Conservation (phyloP, 164 flowering plant species). For the Liriodendron chinense region DNA sequence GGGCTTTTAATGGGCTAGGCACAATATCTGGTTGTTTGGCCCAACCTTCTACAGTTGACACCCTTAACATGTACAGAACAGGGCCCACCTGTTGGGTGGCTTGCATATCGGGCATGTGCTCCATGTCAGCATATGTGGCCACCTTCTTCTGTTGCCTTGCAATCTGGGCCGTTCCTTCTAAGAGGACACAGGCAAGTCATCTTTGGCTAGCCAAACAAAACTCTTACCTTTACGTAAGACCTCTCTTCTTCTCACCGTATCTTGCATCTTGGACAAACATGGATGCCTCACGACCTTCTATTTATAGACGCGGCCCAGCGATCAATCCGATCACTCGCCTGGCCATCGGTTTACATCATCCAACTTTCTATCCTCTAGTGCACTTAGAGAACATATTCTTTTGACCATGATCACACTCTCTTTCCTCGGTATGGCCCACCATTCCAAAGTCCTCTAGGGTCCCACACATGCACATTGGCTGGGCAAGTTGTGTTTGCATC, state of each 20-base stretch:
- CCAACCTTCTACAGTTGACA: too few species aligned
- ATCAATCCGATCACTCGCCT: not conserved
- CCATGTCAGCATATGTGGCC: too few species aligned
- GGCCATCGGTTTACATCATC: too few species aligned
- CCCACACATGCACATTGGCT: not conserved
- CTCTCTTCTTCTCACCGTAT: not conserved
- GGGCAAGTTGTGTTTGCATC: not conserved
- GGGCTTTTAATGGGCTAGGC: too few species aligned
- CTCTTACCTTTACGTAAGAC: constrained; percentile 1
- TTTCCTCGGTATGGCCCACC: not conserved
- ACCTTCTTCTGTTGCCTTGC: too few species aligned
- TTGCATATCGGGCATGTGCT: too few species aligned
- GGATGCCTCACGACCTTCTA: not conserved
- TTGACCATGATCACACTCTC: not conserved
- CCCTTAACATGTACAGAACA: too few species aligned
- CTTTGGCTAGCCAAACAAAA: not conserved
- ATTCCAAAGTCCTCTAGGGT: not conserved
- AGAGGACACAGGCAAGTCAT: constrained; percentile 6
- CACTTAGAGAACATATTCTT: constrained; percentile 1
- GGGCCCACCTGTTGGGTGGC: too few species aligned
- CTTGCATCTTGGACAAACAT: too few species aligned
- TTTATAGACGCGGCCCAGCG: not conserved
- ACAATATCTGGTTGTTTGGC: too few species aligned
- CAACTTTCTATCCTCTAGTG: not conserved
- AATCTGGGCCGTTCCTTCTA: not conserved